Evolutionary conservation across 345 rosid species (phyloP), one percentile per base, ranked within the genome.

Genomic region (Carallia pectinifolia): DNA sequence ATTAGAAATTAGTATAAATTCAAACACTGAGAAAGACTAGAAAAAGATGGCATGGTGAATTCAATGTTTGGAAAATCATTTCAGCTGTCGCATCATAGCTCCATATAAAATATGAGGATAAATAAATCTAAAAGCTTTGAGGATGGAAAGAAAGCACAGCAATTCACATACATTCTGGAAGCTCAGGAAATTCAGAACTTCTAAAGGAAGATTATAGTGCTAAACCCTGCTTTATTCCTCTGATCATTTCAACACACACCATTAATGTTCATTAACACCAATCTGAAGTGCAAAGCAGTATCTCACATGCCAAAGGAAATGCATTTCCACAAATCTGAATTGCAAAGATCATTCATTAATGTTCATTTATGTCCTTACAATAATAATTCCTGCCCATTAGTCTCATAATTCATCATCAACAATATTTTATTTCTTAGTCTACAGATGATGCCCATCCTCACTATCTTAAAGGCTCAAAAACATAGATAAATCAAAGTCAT

Each of bases 231-330:
- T 83, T 76, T 74, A 81, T 67, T 80, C 87, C 81, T 83, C 91
- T 61, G 87, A 85, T 62, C 70, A 85, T 75, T 80, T 44, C 87
- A 85, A 87, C 89, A 89, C 94, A 87, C 92, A 84, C 85, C 94
- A 83, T 85, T 91, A 90, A 23, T 23, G 23, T 23, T 23, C 23
- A 23, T 23, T 23, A 23, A 23, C 23, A 23, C 23, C 90, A 87
- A 91, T 90, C 92, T 89, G 91, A 82, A 23, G 23, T 23, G 23
- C 23, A 23, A 23, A 23, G 23, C 23, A 23, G 18, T 54, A 52
- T 13, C 53, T 37, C 33, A 61, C 38, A 36, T 19, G 65, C 48
- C 34, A 61, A 30, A 23, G 29, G 59, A 61, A 27, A 27, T 6
- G 52, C 34, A 33, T 59, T 17, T 31, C 9, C 10, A 15, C 16